Evolutionary conservation across 2,329 filamentous ascomycete genomes (phyloP).

Genomic region (Colletotrichum camelliae): DNA sequence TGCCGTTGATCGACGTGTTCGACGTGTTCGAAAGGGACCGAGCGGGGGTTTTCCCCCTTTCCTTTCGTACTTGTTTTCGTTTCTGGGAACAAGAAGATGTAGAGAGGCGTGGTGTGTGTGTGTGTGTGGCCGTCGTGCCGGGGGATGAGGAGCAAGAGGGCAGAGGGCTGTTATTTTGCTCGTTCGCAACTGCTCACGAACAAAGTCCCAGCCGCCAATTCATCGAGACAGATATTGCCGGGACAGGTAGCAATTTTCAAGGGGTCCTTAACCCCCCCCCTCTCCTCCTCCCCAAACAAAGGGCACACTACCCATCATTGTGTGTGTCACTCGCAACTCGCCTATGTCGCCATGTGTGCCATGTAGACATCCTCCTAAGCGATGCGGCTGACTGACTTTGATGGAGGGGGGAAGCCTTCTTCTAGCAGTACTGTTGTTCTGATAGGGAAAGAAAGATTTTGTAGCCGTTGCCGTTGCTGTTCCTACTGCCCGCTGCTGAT

Average conservation of each 20-base stretch:
- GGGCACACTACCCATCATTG: not conserved
- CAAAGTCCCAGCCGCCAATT: not conserved
- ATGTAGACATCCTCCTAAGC: not conserved
- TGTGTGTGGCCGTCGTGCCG: not conserved
- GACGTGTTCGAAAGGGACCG: not conserved
- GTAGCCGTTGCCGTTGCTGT: not conserved
- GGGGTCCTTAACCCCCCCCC: not conserved
- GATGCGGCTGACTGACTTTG: not conserved
- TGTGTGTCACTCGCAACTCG: not conserved
- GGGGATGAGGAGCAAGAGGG: not conserved
- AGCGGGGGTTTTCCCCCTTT: not conserved
- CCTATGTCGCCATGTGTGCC: not conserved
- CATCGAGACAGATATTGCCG: not conserved
- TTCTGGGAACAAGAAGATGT: not conserved
- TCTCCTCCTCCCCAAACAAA: not conserved
- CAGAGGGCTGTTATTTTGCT: not conserved
- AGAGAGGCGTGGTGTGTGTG: not conserved
- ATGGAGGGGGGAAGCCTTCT: not conserved
- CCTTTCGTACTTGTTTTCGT: not conserved
- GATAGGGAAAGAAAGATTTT: not conserved
- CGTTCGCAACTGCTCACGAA: not conserved
- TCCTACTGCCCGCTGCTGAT: not conserved
- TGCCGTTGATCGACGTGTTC: constrained; percentile 11
- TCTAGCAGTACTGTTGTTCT: not conserved
- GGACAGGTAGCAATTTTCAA: not conserved